Evolutionary conservation across 352 stramenopile species (phyloP).

Genomic region (Phytophthora pisi): DNA sequence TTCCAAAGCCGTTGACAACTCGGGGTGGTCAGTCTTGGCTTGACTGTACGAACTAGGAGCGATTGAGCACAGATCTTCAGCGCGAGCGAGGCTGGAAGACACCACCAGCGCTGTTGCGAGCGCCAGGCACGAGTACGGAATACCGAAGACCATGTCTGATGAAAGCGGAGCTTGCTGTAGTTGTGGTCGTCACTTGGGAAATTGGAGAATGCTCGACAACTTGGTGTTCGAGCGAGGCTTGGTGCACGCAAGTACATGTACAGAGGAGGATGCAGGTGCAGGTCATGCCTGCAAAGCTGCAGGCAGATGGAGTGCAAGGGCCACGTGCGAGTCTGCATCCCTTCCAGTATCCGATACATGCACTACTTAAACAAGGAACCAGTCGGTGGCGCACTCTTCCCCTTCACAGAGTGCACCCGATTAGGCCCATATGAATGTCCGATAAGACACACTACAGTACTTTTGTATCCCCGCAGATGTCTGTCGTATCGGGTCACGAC

Average conservation of each 20-base stretch:
- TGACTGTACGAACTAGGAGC: constrained; percentile 28
- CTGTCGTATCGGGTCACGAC: constrained; percentile 8
- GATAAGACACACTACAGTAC: constrained; percentile 20
- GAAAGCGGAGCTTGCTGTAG: too few relatives aligned
- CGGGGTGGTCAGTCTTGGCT: constrained; percentile 43
- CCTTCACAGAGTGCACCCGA: too few relatives aligned
- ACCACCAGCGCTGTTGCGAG: constrained; percentile 7
- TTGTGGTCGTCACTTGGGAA: constrained; percentile 16
- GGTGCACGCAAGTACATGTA: neutral
- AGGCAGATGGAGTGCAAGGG: neutral
- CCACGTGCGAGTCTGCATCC: constrained; percentile 3
- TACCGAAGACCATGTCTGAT: constrained; percentile 25
- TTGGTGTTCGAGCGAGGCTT: constrained; percentile 14
- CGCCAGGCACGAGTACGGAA: constrained; percentile 2
- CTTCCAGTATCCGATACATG: too few relatives aligned
- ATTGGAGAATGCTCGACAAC: constrained; percentile 27
- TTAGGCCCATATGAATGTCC: too few relatives aligned
- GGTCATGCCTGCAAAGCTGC: neutral
- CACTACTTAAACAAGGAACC: too few relatives aligned
- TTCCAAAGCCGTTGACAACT: constrained; percentile 38
- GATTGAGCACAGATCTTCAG: constrained; percentile 42
- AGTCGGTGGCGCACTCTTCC: constrained; percentile 16
- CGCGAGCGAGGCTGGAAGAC: constrained; percentile 1
- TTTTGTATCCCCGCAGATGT: constrained; percentile 17
- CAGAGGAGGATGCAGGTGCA: neutral